Percentiles rank a stretch among this genome's conserved stretches.
phyloP scores from a whole-genome alignment of 208 protist genomes.

The Acanthamoeba royreba region DNA sequence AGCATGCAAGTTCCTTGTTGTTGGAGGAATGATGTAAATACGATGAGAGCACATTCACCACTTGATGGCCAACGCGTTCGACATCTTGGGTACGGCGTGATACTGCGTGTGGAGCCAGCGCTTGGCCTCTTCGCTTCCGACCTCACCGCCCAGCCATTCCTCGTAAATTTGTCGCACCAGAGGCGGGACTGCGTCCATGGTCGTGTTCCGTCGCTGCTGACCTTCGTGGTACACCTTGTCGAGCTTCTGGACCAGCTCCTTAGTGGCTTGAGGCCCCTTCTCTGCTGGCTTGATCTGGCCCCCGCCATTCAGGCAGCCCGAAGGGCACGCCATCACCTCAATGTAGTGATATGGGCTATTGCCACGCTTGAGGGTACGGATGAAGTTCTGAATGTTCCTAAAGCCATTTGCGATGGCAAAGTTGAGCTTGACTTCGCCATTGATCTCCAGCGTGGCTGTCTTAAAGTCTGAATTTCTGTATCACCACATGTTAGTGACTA shows the following conservation, averaged over 20 bases:
- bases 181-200: background rate
- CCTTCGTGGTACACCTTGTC: background rate
- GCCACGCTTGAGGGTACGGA: conserved; percentile 87
- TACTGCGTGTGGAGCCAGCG: conserved; percentile 36
- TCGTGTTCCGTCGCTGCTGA: background rate
- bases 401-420: conserved; percentile 95
- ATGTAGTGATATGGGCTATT: conserved; percentile 20
- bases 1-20: too few relatives aligned
- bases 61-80: conserved; percentile 32
- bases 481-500: background rate
- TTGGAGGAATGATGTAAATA: too few relatives aligned
- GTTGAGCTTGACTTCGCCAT: conserved; percentile 68
- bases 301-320: conserved; percentile 33
- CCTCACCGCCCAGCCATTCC: background rate
- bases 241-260: conserved; percentile 12
- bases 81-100: background rate
- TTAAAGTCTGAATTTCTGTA: conserved; percentile 72
- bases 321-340: conserved; percentile 46
- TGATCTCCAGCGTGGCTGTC: conserved; percentile 61
- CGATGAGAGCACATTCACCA: background rate
- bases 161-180: background rate
- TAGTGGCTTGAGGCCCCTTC: background rate
- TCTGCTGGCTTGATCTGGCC: background rate
- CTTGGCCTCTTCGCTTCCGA: background rate
- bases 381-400: conserved; percentile 97